A percentile compares a stretch with the other conserved stretches of the same genome.
These are phyloP conservation scores for Comarum palustre DNA, from an alignment of 306 rosid species.

Conservation along the genomic window DNA sequence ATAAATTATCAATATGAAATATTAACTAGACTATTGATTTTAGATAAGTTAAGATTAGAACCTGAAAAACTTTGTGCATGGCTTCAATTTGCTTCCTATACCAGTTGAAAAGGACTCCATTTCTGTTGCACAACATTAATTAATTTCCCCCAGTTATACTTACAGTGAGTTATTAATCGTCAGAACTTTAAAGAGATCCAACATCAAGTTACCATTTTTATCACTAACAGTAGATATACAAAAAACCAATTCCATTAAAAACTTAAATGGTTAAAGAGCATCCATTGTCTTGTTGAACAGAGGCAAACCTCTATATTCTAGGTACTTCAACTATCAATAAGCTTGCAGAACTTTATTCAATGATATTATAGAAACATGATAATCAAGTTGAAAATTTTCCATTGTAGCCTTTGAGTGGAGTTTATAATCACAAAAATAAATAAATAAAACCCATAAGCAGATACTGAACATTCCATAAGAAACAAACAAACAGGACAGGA, in stretches of 20 bases:
- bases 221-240: slow-evolving; percentile 8
- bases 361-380: background rate
- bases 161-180: slow-evolving; percentile 44
- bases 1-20: slow-evolving; percentile 35
- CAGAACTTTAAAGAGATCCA: slow-evolving; percentile 38
- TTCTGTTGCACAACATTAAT: slow-evolving; percentile 96
- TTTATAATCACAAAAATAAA: background rate
- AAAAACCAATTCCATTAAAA: slow-evolving; percentile 10
- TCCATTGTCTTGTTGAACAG: background rate
- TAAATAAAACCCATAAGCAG: background rate
- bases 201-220: slow-evolving; percentile 25
- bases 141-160: slow-evolving; percentile 65
- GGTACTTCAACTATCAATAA: background rate
- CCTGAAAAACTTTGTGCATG: slow-evolving; percentile 99
- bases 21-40: slow-evolving; percentile 54
- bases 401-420: background rate
- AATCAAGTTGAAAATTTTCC: background rate
- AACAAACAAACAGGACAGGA: background rate
- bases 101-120: slow-evolving; percentile 75
- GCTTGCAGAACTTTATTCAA: background rate
- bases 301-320: slow-evolving; percentile 1
- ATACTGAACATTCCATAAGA: background rate
- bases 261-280: slow-evolving; percentile 1
- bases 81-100: slow-evolving; percentile 98
- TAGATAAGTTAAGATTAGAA: slow-evolving; percentile 88